These are phyloP conservation scores for Podospora bellae-mahoneyi DNA, from an alignment of 495 filamentous ascomycete species.

Conservation along the genomic window DNA sequence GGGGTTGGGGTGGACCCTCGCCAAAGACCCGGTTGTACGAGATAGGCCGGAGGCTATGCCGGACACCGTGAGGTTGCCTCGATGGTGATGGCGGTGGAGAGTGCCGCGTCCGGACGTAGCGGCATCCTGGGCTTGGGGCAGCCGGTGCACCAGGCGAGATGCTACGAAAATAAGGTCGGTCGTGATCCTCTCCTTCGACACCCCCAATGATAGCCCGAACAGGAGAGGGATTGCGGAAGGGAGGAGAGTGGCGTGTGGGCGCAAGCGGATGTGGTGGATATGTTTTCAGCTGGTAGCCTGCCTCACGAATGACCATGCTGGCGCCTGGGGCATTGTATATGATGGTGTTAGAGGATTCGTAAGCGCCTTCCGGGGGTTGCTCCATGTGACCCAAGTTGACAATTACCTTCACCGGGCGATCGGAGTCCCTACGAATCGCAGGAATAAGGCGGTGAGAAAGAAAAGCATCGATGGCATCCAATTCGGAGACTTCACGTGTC, in stretches of 20 bases:
- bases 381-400: slow-evolving; percentile 5
- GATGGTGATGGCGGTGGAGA: background rate
- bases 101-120: background rate
- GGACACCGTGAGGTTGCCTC: background rate
- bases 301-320: background rate
- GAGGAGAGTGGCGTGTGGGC: background rate
- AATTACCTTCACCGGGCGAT: slow-evolving; percentile 3
- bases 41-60: background rate
- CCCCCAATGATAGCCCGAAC: background rate
- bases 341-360: background rate
- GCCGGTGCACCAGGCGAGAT: background rate
- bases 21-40: background rate
- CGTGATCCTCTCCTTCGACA: background rate
- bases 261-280: background rate
- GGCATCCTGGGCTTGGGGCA: background rate
- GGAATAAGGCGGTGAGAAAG: background rate
- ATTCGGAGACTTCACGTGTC: background rate
- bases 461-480: background rate
- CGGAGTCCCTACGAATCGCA: background rate
- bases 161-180: background rate
- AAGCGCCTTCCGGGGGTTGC: background rate
- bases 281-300: background rate
- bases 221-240: background rate
- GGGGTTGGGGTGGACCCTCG: too few relatives aligned
- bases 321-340: slow-evolving; percentile 1